Evolutionary conservation across 345 rosid species (phyloP), one percentile per base, ranked within the genome.

Genomic region (Pugionium cornutum): DNA sequence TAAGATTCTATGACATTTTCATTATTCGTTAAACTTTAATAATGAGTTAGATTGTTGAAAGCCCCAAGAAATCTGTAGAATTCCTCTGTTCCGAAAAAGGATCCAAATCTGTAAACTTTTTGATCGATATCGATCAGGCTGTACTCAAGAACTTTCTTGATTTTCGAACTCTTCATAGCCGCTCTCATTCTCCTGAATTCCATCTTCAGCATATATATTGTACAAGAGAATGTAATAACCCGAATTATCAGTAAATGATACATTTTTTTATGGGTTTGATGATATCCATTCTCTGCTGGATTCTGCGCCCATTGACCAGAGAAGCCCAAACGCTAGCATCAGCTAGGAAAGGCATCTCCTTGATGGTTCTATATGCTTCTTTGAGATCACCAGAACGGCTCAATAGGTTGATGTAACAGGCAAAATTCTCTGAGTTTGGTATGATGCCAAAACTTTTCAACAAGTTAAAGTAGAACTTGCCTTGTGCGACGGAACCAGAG

Each of bases 351-450:
- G 92, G 88, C 89, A 86, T 80, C 41, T 87, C 78, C 34, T 72
- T 79, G 63, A 88, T 86, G 55, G 75, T 77, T 64, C 68, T 70
- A 53, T 80, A 86, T 2, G 96, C 98, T 68, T 77, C 89, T 18
- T 66, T 34, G n/a, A 89, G 78, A 63, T 84, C 78, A 58, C 96
- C 97, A 6, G 79, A 82, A 3, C 96, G 98, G 70, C 96, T 86
- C 57, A 87, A 82, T 54, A 89, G 88, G 67, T 92, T 97, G 31
- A 89, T 81, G 80, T 82, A 63, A 69, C 97, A 92, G 28, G 94
- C 87, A 34, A 70, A 83, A 67, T 92, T 96, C 70, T 89, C 97
- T 8, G 77, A 79, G 69, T 77, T 70, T 4, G 97, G 91, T 47
- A 70, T 76, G 48, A 89, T 74, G 50, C 77, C 84, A 11, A 76